phyloP scores from a whole-genome alignment of 352 stramenopile genomes.

The Phytophthora hibernalis region DNA sequence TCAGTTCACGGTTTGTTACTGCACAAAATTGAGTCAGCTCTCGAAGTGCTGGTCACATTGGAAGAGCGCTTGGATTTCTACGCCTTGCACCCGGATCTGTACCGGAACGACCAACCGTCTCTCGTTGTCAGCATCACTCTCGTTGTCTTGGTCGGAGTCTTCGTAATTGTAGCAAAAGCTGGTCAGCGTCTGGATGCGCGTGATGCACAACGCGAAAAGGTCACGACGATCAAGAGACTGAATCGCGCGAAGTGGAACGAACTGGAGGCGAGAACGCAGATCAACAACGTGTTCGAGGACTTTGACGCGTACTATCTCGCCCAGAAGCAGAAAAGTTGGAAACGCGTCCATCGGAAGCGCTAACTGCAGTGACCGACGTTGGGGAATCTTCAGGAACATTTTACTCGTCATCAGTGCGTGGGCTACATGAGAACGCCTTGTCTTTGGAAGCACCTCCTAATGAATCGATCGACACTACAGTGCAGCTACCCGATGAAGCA shows the following conservation, averaged over 20 bases:
- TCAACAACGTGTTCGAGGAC: constrained; percentile 45
- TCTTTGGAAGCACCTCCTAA: not conserved
- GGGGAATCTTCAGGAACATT: constrained; percentile 23
- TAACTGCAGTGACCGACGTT: constrained; percentile 15
- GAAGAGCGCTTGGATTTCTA: constrained; percentile 76
- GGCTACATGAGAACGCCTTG: constrained; percentile 2
- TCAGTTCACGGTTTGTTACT: constrained; percentile 64
- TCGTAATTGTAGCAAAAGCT: constrained; percentile 38
- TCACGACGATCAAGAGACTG: constrained; percentile 61
- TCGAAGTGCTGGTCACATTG: constrained; percentile 72
- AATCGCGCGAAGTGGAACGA: constrained; percentile 75
- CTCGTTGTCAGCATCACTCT: constrained; percentile 51
- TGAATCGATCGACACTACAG: constrained; percentile 17
- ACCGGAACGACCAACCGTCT: constrained; percentile 67
- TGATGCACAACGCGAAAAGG: constrained; percentile 55
- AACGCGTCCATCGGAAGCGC: constrained; percentile 22
- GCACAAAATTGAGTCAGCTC: constrained; percentile 59
- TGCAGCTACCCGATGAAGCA: constrained; percentile 51
- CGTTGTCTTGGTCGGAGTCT: constrained; percentile 46
- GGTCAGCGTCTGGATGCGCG: constrained; percentile 45
- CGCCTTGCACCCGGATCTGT: constrained; percentile 56
- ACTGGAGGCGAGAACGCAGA: constrained; percentile 52
- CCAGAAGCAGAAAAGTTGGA: constrained; percentile 44
- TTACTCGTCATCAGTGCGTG: constrained; percentile 13
- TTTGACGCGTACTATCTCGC: constrained; percentile 57